These are phyloP conservation scores for Dichotomocladium elegans DNA, from an alignment of 371 early-diverging fungal genomes.

Conservation along the genomic window DNA sequence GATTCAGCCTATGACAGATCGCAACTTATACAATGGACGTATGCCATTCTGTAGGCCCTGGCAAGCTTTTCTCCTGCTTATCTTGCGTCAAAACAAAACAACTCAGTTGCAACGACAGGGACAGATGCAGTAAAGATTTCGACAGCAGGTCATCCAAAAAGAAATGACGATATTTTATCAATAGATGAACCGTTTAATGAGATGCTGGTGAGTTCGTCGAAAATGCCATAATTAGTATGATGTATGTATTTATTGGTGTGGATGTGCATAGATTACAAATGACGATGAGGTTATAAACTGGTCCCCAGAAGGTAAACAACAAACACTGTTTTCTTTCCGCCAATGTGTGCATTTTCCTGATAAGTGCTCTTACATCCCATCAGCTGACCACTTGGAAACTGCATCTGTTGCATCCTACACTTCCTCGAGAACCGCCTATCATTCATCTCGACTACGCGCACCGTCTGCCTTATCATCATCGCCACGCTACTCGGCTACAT, in stretches of 20 bases:
- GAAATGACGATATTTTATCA: background rate
- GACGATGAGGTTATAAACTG: conserved; percentile 8
- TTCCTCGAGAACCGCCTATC: background rate
- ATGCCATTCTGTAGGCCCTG: conserved; percentile 29
- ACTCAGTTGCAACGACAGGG: no score
- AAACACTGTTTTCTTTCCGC: no score
- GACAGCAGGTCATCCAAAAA: no score
- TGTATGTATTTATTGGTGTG: conserved; percentile 1
- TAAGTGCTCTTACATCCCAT: conserved; percentile 13
- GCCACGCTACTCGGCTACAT: conserved; percentile 18
- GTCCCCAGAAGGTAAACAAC: conserved; percentile 12
- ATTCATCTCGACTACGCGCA: background rate
- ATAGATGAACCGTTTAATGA: conserved; percentile 6
- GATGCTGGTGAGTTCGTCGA: no score
- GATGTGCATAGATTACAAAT: conserved; percentile 1
- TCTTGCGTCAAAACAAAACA: no score
- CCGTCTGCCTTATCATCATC: background rate
- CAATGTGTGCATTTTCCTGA: no score
- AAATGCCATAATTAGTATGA: no score
- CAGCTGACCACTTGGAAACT: conserved; percentile 16
- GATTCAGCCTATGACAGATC: background rate
- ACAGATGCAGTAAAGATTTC: no score
- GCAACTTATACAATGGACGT: no score
- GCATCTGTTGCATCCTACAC: background rate
- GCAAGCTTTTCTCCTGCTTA: conserved; percentile 27